Percentiles rank a stretch among this genome's conserved stretches.
These are phyloP conservation scores for Eremothecium sinecaudum DNA, from an alignment of 1,139 yeast genomes.

Conservation along the genomic window DNA sequence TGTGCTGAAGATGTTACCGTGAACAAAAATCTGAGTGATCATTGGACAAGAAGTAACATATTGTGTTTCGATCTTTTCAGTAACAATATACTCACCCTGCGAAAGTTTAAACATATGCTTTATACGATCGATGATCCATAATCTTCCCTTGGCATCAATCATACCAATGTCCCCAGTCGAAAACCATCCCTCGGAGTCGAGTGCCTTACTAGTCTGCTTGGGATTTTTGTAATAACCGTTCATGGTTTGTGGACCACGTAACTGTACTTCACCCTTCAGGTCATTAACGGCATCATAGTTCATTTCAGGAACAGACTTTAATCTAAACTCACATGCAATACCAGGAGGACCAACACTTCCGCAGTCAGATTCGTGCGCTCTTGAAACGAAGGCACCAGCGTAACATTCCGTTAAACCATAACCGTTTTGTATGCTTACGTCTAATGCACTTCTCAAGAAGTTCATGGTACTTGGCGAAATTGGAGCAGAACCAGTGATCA, in stretches of 20 bases:
- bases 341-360: slow-evolving; percentile 60
- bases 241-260: slow-evolving; percentile 63
- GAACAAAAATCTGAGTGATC: slow-evolving; percentile 49
- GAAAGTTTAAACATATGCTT: slow-evolving; percentile 74
- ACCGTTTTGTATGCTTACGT: slow-evolving; percentile 56
- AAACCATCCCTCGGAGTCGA: slow-evolving; percentile 67
- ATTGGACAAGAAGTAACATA: slow-evolving; percentile 48
- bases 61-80: slow-evolving; percentile 63
- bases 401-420: slow-evolving; percentile 72
- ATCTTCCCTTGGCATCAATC: slow-evolving; percentile 45
- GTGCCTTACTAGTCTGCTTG: slow-evolving; percentile 42
- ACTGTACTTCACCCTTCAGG: slow-evolving; percentile 49
- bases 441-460: slow-evolving; percentile 55
- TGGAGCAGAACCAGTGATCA: slow-evolving; percentile 68
- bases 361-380: slow-evolving; percentile 38
- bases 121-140: slow-evolving; percentile 61
- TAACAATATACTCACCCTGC: slow-evolving; percentile 76
- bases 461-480: slow-evolving; percentile 49
- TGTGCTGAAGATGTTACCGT: slow-evolving; percentile 57
- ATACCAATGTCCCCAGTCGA: slow-evolving; percentile 66
- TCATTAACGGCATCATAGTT: slow-evolving; percentile 43
- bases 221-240: slow-evolving; percentile 50
- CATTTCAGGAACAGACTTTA: slow-evolving; percentile 61
- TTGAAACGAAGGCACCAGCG: slow-evolving; percentile 49
- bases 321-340: slow-evolving; percentile 45